Conservation (phyloP, 305 asterid species). For the Lippia alba region DNA sequence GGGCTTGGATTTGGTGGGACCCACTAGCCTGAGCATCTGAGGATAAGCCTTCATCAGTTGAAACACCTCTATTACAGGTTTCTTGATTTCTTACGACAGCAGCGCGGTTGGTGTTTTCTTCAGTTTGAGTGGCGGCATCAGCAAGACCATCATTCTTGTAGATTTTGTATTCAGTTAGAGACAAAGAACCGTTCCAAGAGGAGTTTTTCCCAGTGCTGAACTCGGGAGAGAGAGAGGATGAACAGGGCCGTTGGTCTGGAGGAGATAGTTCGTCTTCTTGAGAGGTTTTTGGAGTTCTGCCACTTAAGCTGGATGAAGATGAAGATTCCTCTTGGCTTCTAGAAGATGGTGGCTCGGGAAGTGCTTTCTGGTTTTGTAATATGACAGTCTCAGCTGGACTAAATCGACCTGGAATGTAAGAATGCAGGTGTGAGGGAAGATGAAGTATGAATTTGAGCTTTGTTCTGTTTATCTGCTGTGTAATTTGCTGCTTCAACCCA, state of each 20-base stretch:
- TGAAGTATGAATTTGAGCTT: neutral
- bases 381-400: slow-evolving; percentile 70
- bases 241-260: slow-evolving; percentile 63
- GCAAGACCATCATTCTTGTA: slow-evolving; percentile 78
- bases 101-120: slow-evolving; percentile 55
- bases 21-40: slow-evolving; percentile 44
- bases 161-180: slow-evolving; percentile 80
- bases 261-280: slow-evolving; percentile 84
- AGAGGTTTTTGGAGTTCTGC: slow-evolving; percentile 67
- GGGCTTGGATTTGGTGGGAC: slow-evolving; percentile 39
- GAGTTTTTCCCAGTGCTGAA: slow-evolving; percentile 64
- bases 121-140: slow-evolving; percentile 97
- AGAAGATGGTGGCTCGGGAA: slow-evolving; percentile 84
- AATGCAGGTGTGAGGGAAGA: neutral
- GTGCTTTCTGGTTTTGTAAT: slow-evolving; percentile 67
- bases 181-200: slow-evolving; percentile 74
- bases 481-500: neutral
- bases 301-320: slow-evolving; percentile 86
- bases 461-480: neutral
- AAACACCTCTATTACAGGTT: slow-evolving; percentile 75
- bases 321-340: slow-evolving; percentile 91
- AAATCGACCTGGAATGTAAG: slow-evolving; percentile 54
- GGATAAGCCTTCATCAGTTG: slow-evolving; percentile 70
- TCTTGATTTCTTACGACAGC: slow-evolving; percentile 39
- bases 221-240: slow-evolving; percentile 72